Percentiles rank a stretch among this genome's conserved stretches.
These are phyloP conservation scores for Vitis labrusca DNA, from an alignment of 164 flowering plant species.

Conservation along the genomic window DNA sequence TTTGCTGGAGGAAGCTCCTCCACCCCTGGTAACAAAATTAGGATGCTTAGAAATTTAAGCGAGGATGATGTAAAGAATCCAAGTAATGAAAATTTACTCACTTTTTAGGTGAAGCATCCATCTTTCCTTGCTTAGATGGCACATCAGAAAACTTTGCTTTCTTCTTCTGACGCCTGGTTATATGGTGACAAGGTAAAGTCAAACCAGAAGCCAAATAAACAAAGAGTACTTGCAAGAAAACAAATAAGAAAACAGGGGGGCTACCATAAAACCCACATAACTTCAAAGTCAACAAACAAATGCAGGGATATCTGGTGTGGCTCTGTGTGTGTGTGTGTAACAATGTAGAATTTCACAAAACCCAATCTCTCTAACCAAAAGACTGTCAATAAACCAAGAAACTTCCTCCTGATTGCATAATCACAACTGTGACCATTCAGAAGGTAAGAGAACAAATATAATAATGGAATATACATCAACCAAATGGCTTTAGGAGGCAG, in stretches of 20 bases:
- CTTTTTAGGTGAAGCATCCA: slow-evolving; percentile 46
- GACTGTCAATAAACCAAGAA: too few species aligned
- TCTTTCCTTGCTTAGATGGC: slow-evolving; percentile 33
- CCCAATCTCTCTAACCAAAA: too few species aligned
- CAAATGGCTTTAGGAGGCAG: too few species aligned
- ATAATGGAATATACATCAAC: too few species aligned
- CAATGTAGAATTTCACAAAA: too few species aligned
- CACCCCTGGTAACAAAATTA: slow-evolving; percentile 24
- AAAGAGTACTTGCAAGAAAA: neutral
- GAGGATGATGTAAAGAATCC: neutral
- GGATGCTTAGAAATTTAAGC: neutral
- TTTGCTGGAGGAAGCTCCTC: slow-evolving; percentile 53
- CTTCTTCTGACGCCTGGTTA: slow-evolving; percentile 51
- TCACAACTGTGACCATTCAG: too few species aligned
- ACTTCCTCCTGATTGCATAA: too few species aligned
- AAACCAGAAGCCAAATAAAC: neutral
- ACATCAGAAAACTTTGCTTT: slow-evolving; percentile 42
- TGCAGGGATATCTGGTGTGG: neutral
- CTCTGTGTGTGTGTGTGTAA: too few species aligned
- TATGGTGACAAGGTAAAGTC: neutral
- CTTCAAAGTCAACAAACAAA: neutral
- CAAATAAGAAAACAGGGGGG: neutral
- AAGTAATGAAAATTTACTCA: slow-evolving; percentile 19
- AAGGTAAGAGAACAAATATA: too few species aligned
- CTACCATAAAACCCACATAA: neutral